Base-by-base conservation (phyloP, 805 yeast genomes). In the Metschnikowia hibisci region DNA sequence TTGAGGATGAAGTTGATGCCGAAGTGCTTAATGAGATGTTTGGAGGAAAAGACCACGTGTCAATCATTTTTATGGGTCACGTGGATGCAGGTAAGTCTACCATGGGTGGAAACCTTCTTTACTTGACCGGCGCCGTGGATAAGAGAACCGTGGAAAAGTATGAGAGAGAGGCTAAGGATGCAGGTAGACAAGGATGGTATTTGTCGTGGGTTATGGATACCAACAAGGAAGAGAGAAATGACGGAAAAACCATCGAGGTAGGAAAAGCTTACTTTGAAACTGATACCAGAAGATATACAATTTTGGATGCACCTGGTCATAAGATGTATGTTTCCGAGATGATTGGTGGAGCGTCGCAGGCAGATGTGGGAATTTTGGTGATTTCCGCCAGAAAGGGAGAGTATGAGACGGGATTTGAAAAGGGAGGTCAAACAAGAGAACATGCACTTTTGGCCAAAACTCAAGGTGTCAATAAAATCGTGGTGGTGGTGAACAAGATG, bases 331-430 rank as follows among this genome's bases (percentile, higher is more conserved):
- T 93, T 51, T 88, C 97, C 43, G 95, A 89, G 67, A 93, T 93
- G 99, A 93, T 93, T 75, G 98, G 98, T 59, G 99, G 99, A 68
- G 99, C 99, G 14, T 90, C 98, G 35, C 99, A 93, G 74, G 99
- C 99, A 28, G 99, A 93, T 72, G 93, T 91, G 45, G 99, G 99
- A 71, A 81, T 93, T 53, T 78, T 93, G 60, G 99, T 93, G 39
- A 93, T 93, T 56, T 87, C 96, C 51, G 98, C 98, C 36, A 86
- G 99, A 77, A 89, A 90, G 70, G 99, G 99, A 72, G 99, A 93
- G 68, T 93, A 93, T 69, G 99, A 93, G 74, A 93, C 99, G 43
- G 99, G 99, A 49, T 91, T 91, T 62, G 99, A 91, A 74, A 87
- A 89, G 67, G 98, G 98, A 60, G 99, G 99, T 55, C 99, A 91